Conservation (phyloP, 495 filamentous ascomycete species). For the Penicillium cataractarum region DNA sequence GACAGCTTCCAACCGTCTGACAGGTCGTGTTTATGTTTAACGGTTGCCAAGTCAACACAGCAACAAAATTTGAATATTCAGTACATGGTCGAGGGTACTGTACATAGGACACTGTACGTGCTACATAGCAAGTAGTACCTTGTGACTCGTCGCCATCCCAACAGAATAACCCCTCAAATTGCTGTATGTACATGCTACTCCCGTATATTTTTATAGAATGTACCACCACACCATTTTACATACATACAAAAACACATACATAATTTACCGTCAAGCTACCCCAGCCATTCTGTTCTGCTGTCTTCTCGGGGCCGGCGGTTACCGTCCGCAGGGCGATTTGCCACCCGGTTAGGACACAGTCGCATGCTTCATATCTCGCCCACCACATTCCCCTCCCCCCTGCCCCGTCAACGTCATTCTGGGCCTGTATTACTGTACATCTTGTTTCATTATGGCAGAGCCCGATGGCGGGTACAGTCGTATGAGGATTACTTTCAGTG, state of each 20-base stretch:
- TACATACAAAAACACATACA: background rate
- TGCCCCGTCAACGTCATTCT: conserved; percentile 4
- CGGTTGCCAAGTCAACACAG: conserved; percentile 28
- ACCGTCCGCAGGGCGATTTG: background rate
- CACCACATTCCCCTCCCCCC: background rate
- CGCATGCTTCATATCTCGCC: background rate
- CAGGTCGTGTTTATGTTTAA: conserved; percentile 12
- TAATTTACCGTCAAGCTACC: background rate
- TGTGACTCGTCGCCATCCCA: conserved; percentile 1
- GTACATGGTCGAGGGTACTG: background rate
- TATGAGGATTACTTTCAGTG: background rate
- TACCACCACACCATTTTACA: background rate
- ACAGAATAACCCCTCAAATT: background rate
- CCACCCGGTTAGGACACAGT: background rate
- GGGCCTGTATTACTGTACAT: background rate
- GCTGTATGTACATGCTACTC: background rate
- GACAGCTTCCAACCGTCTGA: conserved; percentile 7
- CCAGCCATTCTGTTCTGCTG: background rate
- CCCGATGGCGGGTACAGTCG: background rate
- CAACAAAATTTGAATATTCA: background rate
- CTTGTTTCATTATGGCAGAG: background rate
- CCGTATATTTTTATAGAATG: background rate
- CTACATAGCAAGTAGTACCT: background rate
- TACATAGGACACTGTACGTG: background rate
- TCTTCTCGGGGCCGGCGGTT: background rate